Base-by-base conservation (phyloP, 2,329 filamentous ascomycete species). In the Ilyonectria robusta region DNA sequence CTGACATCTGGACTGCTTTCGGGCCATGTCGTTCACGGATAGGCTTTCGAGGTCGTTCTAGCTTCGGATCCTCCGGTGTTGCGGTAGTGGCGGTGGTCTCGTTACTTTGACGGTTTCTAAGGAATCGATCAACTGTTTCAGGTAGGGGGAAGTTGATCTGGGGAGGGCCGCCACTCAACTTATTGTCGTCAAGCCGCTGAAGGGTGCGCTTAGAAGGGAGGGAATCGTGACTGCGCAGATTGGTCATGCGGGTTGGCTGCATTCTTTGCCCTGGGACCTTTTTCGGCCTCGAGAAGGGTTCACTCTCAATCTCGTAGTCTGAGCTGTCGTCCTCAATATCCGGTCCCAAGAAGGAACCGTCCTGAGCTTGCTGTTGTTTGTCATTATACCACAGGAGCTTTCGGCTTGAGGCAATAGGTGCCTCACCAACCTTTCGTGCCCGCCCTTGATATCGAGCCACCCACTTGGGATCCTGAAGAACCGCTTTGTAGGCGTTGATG, bases 351-450 rank as follows among this genome's bases (percentile, higher is more conserved):
- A 6, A n/a, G 7, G 6, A 4, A 3, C 35, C 33, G 17, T 59
- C 17, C n/a, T 58, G 19, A n/a, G 62, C 11, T 15, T 9, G 48
- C 53, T 59, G 31, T n/a, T 53, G 54, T 10, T 17, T 17, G 15
- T 29, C 47, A n/a, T n/a, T 6, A 31, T 2, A 8, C 4, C 17
- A 50, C 4, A 71, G 26, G 26, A 26, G 48, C 17, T 29, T 58
- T 11, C 19, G 48, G 17, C 29, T 60, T 35, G 59, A 61, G n/a
- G 71, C 62, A 53, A 72, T 31, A 6, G 70, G 59, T 6, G 56
- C 40, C 57, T 77, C 74, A 33, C 76, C 76, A 2, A 78, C 60
- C 19, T 62, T 70, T 17, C 77, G 74, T 42, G 70, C 73, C 54
- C 77, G 68, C 21, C 71, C 73, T 9, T 67, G 46, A 26, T 66